Evolutionary conservation across 768 basidiomycete genomes (phyloP).

Genomic region (Lactarius hengduanensis): DNA sequence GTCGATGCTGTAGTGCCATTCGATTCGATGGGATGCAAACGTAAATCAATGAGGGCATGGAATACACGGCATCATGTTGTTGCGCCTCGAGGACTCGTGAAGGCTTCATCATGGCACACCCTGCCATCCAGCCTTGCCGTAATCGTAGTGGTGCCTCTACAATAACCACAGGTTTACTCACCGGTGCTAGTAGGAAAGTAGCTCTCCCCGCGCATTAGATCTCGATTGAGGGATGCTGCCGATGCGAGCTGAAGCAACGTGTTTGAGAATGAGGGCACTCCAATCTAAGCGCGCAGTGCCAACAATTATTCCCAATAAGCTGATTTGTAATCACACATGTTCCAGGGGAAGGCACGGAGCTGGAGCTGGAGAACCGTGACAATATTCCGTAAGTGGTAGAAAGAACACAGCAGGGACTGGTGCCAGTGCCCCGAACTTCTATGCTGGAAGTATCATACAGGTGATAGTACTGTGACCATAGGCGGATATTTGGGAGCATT

Average conservation of each 20-base stretch:
- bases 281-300: neutral
- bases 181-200: neutral
- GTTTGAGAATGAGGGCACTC: neutral
- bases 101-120: neutral
- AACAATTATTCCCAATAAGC: neutral
- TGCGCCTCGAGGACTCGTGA: slow-evolving; percentile 5
- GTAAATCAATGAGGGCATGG: neutral
- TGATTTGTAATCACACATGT: neutral
- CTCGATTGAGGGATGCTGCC: neutral
- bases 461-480: neutral
- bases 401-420: neutral
- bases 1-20: neutral
- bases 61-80: neutral
- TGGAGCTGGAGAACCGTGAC: neutral
- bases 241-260: neutral
- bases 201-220: neutral
- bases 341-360: neutral
- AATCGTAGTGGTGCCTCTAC: neutral
- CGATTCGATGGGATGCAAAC: neutral
- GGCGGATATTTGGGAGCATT: neutral
- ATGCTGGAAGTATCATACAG: neutral
- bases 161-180: neutral
- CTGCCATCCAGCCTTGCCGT: neutral
- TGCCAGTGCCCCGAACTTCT: neutral
- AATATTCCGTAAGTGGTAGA: neutral